These are phyloP conservation scores for Henckelia pumila DNA, from an alignment of 257 asterid species.

Conservation along the genomic window DNA sequence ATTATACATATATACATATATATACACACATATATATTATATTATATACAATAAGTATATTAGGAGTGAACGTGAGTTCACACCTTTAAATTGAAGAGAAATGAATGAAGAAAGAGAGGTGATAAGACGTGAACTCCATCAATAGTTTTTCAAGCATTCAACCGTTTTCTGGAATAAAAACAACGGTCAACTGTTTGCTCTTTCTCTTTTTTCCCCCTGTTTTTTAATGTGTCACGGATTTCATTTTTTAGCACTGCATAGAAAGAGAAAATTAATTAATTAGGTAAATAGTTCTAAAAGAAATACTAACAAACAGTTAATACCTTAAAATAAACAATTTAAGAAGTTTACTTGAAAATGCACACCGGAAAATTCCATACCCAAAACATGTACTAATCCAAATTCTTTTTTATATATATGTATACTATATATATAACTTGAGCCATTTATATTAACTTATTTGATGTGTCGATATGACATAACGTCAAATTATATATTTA, in stretches of 20 bases:
- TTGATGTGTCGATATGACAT: too few relatives aligned
- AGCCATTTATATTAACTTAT: too few relatives aligned
- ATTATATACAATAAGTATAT: not conserved
- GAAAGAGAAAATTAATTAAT: not conserved
- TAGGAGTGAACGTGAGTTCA: constrained; percentile 36
- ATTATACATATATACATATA: not conserved
- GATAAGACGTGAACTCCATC: constrained; percentile 62
- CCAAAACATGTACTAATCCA: too few relatives aligned
- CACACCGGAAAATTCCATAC: too few relatives aligned
- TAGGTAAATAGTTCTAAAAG: too few relatives aligned
- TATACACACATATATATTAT: not conserved
- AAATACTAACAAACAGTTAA: too few relatives aligned
- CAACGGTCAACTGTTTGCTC: constrained; percentile 15
- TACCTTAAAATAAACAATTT: too few relatives aligned
- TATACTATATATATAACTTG: too few relatives aligned
- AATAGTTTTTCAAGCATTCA: constrained; percentile 36
- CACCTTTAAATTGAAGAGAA: constrained; percentile 21
- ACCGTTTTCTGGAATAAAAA: constrained; percentile 23
- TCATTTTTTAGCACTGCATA: not conserved
- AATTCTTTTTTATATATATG: too few relatives aligned
- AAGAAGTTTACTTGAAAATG: too few relatives aligned
- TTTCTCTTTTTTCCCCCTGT: not conserved
- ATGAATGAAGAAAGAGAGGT: constrained; percentile 32
- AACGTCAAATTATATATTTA: too few relatives aligned
- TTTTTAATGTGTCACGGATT: constrained; percentile 32